Base-by-base conservation (phyloP, 768 basidiomycete genomes). In the Lentinula edodes region DNA sequence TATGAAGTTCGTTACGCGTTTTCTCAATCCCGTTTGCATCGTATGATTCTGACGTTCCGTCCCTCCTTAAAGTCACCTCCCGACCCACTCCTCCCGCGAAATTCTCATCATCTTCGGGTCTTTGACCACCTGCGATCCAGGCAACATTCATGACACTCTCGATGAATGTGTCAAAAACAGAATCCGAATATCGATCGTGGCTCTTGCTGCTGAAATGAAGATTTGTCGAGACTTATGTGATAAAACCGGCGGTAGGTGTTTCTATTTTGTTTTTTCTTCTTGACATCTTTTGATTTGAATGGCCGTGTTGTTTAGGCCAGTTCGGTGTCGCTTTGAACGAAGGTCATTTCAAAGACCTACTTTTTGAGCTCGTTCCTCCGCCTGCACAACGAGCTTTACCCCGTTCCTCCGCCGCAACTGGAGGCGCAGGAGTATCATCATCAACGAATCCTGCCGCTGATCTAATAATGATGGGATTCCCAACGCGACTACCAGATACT, bases 381-480 rank as follows among this genome's bases (percentile, higher is more conserved):
- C 97, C 97, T 0, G 93, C 95, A 0, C 90, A 92, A 69, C 83
- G 82, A 5, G 78, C 83, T 3, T 64, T 85, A 20, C 71, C 80
- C 5, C 80, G 85, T 34, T 68, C 77, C 2, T 70, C 78, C 16
- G 10, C 20, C n/a, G 36, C 18, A 20, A 66, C 70, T 3, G 81
- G 80, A 0, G 77, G 76, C 53, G 74, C 79, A 5, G 52, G 52
- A 23, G n/a, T n/a, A 39, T 9, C n/a, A 39, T 15, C 28, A 12
- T 70, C 73, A 10, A 73, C 78, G 10, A 89, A 87, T 64, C 83
- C 84, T 20, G 83, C 88, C 0, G 88, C 92, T 0, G 96, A 98
- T 75, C 78, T 99, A 57, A 97, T 99, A 91, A 91, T 97, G 83
- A 98, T 99, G 93, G 97, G 97, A 8, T 99, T 99, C 74, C 97